Conservation (phyloP, 495 filamentous ascomycete genomes). For the Aspergillus egyptiacus region DNA sequence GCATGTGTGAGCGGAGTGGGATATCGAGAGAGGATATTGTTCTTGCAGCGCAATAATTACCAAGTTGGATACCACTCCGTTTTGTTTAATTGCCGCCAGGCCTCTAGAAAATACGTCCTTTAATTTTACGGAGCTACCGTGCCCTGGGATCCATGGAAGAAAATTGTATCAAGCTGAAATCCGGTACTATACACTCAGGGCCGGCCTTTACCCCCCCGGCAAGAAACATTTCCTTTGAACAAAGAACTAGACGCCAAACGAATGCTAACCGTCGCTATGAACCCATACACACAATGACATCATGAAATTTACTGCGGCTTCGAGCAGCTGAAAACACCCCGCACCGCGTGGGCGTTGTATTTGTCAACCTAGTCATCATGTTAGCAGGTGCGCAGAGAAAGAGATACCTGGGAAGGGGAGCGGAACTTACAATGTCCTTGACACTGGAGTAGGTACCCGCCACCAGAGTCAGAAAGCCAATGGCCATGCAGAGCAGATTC, state of each 20-base stretch:
- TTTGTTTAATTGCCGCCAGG: too few relatives aligned
- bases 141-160: neutral
- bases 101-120: too few relatives aligned
- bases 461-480: slow-evolving; percentile 30
- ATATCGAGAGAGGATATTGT: slow-evolving; percentile 67
- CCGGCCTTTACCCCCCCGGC: neutral
- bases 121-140: too few relatives aligned
- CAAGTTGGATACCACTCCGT: too few relatives aligned
- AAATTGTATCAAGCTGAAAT: neutral
- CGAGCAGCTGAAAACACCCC: slow-evolving; percentile 42
- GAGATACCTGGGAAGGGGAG: neutral
- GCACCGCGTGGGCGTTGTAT: slow-evolving; percentile 35
- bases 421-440: slow-evolving; percentile 49
- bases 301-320: slow-evolving; percentile 10
- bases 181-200: slow-evolving; percentile 6
- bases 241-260: neutral
- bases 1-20: slow-evolving; percentile 89
- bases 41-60: slow-evolving; percentile 2
- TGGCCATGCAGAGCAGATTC: slow-evolving; percentile 19
- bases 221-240: slow-evolving; percentile 4
- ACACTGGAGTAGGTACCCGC: slow-evolving; percentile 52
- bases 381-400: neutral
- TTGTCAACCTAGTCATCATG: slow-evolving; percentile 35
- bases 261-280: slow-evolving; percentile 4
- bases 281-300: neutral